Conservation (phyloP, 1,284 basidiomycete genomes). For the Microbotryum silenes-acaulis region DNA sequence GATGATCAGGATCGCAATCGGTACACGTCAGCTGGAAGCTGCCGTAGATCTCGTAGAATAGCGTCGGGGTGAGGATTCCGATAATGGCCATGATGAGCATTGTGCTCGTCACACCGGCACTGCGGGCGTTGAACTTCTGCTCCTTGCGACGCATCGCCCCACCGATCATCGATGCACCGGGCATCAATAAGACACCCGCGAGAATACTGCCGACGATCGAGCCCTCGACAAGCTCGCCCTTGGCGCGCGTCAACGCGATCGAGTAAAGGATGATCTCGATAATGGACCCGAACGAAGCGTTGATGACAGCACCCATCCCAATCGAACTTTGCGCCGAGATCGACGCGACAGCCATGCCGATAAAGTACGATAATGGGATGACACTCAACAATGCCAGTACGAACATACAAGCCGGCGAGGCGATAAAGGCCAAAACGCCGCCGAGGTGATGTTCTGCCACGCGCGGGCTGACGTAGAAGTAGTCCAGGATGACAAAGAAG, state of each 20-base stretch:
- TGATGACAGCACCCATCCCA: constrained; percentile 99
- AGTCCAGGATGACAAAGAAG: constrained; percentile 92
- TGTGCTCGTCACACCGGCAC: constrained; percentile 95
- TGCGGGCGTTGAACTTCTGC: constrained; percentile 95
- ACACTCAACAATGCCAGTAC: constrained; percentile 78
- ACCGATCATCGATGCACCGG: constrained; percentile 93
- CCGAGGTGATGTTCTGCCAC: constrained; percentile 55
- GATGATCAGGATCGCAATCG: constrained; percentile 59
- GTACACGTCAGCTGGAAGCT: constrained; percentile 91
- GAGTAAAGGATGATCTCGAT: constrained; percentile 94
- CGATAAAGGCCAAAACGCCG: constrained; percentile 61
- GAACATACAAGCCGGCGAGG: constrained; percentile 75
- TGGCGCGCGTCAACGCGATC: constrained; percentile 79
- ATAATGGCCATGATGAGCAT: constrained; percentile 99
- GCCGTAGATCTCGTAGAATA: constrained; percentile 98
- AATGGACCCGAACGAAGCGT: constrained; percentile 96
- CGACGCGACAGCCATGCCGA: constrained; percentile 98
- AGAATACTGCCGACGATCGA: constrained; percentile 90
- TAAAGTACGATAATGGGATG: constrained; percentile 96
- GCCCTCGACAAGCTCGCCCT: constrained; percentile 91
- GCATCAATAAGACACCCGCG: constrained; percentile 94
- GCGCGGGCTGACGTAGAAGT: constrained; percentile 67
- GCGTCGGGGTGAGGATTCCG: constrained; percentile 85
- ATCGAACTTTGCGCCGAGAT: constrained; percentile 97
- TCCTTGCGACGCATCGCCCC: constrained; percentile 87